A percentile compares a stretch with the other conserved stretches of the same genome.
Evolutionary conservation across 768 basidiomycete species (phyloP).

Genomic region (Amanita phalloides): DNA sequence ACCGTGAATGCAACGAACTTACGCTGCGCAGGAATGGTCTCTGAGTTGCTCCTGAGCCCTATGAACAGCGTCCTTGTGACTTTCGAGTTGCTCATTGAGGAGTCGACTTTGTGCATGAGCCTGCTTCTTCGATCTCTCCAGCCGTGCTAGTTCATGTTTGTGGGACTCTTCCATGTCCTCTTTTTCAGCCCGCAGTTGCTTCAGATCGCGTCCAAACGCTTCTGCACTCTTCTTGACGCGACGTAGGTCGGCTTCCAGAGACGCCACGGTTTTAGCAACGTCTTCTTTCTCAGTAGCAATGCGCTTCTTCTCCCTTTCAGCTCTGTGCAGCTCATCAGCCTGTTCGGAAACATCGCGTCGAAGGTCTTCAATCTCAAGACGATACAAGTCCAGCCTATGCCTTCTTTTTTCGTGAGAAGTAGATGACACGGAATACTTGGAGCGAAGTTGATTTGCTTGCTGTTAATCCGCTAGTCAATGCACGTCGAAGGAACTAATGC

Average conservation of each 20-base stretch:
- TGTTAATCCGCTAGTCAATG: slow-evolving; percentile 13
- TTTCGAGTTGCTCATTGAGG: slow-evolving; percentile 55
- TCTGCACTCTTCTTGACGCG: slow-evolving; percentile 72
- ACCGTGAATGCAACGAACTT: slow-evolving; percentile 13
- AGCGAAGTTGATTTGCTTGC: slow-evolving; percentile 52
- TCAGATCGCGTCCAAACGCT: slow-evolving; percentile 69
- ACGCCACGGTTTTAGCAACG: slow-evolving; percentile 54
- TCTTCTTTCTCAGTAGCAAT: slow-evolving; percentile 53
- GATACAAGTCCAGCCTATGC: slow-evolving; percentile 62
- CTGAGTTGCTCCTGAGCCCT: slow-evolving; percentile 36
- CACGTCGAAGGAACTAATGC: background rate
- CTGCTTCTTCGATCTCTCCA: slow-evolving; percentile 62
- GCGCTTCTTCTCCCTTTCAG: slow-evolving; percentile 53
- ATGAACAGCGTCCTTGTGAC: slow-evolving; percentile 37
- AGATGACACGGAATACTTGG: slow-evolving; percentile 49
- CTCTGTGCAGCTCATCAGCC: slow-evolving; percentile 49
- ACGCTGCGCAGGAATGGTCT: slow-evolving; percentile 53
- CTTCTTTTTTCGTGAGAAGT: slow-evolving; percentile 62
- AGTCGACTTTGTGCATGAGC: slow-evolving; percentile 52
- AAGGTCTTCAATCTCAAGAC: slow-evolving; percentile 70
- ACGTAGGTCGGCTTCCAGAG: slow-evolving; percentile 61
- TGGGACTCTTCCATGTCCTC: slow-evolving; percentile 46
- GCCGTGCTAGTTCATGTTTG: slow-evolving; percentile 41
- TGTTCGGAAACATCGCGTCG: slow-evolving; percentile 52
- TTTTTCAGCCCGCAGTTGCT: slow-evolving; percentile 54